Evolutionary conservation across 306 rosid species (phyloP), one percentile per base, ranked within the genome.

Genomic region (Hippophae gyantsensis): DNA sequence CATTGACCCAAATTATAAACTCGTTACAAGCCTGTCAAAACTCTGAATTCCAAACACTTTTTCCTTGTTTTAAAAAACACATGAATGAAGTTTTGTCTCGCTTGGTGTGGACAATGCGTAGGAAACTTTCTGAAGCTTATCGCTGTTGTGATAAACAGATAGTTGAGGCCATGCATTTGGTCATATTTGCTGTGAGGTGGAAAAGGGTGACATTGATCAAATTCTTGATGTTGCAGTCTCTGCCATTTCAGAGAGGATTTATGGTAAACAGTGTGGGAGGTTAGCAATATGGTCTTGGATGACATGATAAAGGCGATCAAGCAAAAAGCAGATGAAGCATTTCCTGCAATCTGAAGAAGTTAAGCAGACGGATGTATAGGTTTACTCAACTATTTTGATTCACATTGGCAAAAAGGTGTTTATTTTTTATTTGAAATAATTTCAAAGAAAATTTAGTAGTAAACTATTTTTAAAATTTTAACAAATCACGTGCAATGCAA

Each of bases 261-360:
- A 79, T 92, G 98, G 98, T 79, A 10, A 26, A 83, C 89, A 11
- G 98, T 87, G 13, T 85, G 96, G 86, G 96, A 92, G 57, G 98
- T 92, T 53, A 83, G 93, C 63, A 78, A 82, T 54, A 63, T 47
- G 86, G 98, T 92, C 13, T 63, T 92, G 84, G 84, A 67, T 8
- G 93, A 86, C 49, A 92, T 87, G 89, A 75, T 57, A 43, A 87
- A 79, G 76, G 98, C 88, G 53, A 65, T 56, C 14, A 80, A 73
- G 79, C 87, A 87, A 76, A 76, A 89, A 85, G 66, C 87, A 78
- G 52, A 74, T 85, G 95, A 92, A 92, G 81, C 70, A 71, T 6
- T 83, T 87, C 68, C 62, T 88, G 79, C 93, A 83, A 49, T 82
- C 71, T 11, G 83, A 78, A 3, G 95, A 81, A 23, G 96, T 92